These are phyloP conservation scores for Myriosclerotinia duriaeana DNA, from an alignment of 2,329 filamentous ascomycete species.

Conservation along the genomic window DNA sequence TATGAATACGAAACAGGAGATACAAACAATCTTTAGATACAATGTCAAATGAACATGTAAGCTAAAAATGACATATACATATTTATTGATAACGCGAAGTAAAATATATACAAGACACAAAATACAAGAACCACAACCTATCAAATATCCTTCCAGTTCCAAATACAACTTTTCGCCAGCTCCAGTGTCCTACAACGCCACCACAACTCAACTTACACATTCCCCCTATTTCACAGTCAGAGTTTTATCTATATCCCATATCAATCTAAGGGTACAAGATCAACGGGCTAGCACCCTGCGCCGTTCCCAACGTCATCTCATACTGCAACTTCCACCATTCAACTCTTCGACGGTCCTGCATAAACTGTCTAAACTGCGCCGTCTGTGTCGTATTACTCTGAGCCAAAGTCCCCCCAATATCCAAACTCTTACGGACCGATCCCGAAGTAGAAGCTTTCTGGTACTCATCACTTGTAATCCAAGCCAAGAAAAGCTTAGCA, in stretches of 20 bases:
- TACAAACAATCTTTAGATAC: too few species aligned
- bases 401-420: neutral
- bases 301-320: constrained; percentile 1
- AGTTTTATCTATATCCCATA: neutral
- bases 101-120: too few species aligned
- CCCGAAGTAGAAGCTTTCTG: neutral
- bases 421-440: constrained; percentile 6
- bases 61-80: too few species aligned
- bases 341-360: neutral
- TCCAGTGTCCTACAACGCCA: too few species aligned
- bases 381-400: neutral
- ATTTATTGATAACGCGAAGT: too few species aligned
- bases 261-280: neutral
- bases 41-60: too few species aligned
- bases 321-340: constrained; percentile 16
- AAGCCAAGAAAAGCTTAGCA: constrained; percentile 13
- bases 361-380: neutral
- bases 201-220: too few species aligned
- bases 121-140: too few species aligned
- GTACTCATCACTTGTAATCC: neutral
- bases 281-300: neutral
- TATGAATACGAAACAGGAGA: too few species aligned
- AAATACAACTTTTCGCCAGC: neutral
- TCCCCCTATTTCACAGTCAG: too few species aligned
- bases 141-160: too few species aligned